Percentiles rank a stretch among this genome's conserved stretches.
phyloP scores from a whole-genome alignment of 805 yeast genomes.

The Candida endomychidarum region DNA sequence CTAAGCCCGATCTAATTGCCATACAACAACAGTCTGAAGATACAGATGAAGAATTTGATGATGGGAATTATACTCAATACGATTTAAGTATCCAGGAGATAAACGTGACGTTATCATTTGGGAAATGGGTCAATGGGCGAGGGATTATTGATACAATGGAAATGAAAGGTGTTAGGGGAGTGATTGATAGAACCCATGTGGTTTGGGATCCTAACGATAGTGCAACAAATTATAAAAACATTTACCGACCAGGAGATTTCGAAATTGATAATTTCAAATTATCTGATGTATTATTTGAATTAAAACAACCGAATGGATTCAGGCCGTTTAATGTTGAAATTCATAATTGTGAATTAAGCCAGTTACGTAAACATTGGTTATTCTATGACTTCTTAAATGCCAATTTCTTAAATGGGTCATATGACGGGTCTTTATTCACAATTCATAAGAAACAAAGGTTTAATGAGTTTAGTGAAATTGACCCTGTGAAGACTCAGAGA shows the following conservation, averaged over 20 bases:
- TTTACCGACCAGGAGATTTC: constrained; percentile 84
- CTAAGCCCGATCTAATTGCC: not conserved
- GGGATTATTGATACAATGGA: constrained; percentile 81
- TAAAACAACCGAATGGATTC: constrained; percentile 78
- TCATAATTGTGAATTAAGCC: constrained; percentile 80
- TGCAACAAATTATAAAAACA: constrained; percentile 75
- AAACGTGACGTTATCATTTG: constrained; percentile 73
- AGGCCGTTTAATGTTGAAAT: constrained; percentile 84
- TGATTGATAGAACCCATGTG: constrained; percentile 87
- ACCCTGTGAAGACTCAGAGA: constrained; percentile 52
- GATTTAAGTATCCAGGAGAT: constrained; percentile 88
- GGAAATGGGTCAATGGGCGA: constrained; percentile 85
- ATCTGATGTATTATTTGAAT: constrained; percentile 81
- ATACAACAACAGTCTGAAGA: constrained; percentile 45
- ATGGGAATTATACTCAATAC: constrained; percentile 95
- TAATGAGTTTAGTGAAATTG: constrained; percentile 33
- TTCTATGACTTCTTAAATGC: constrained; percentile 86
- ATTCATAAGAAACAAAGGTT: constrained; percentile 74
- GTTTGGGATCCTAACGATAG: constrained; percentile 79
- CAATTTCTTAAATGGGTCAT: constrained; percentile 81
- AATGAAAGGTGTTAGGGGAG: constrained; percentile 84
- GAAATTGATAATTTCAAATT: constrained; percentile 80
- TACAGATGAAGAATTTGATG: constrained; percentile 53
- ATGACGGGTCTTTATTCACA: constrained; percentile 90
- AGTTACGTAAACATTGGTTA: constrained; percentile 88